Percentiles rank a stretch among this genome's conserved stretches.
Conservation (phyloP, 129 eudicot species). For the Artemisia annua region DNA sequence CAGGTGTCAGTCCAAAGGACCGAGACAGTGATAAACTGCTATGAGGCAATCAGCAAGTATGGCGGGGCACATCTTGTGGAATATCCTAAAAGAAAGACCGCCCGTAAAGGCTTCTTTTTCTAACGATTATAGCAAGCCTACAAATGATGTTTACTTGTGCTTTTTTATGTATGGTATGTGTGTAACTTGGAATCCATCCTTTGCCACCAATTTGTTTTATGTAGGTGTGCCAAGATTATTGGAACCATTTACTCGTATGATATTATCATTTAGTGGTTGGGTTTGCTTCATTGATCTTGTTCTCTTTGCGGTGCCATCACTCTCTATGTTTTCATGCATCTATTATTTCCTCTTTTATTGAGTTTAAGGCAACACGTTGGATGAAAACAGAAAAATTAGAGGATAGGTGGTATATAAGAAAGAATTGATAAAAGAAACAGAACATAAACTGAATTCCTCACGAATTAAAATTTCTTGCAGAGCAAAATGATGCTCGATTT, state of each 20-base stretch:
- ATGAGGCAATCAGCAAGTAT: conserved; percentile 33
- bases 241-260: conserved; percentile 8
- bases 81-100: conserved; percentile 18
- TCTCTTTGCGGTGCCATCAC: not conserved
- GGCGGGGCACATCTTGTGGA: conserved; percentile 35
- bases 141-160: not conserved
- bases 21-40: conserved; percentile 32
- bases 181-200: not conserved
- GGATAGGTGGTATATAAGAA: too few relatives aligned
- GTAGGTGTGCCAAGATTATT: conserved; percentile 27
- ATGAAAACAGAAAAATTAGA: too few relatives aligned
- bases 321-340: not conserved
- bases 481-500: too few relatives aligned
- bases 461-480: too few relatives aligned
- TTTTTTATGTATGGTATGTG: not conserved
- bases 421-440: too few relatives aligned
- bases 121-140: not conserved
- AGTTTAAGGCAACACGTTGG: too few relatives aligned
- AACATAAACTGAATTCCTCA: too few relatives aligned
- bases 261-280: not conserved
- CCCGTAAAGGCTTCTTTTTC: conserved; percentile 17
- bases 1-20: conserved; percentile 21
- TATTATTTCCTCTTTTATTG: too few relatives aligned
- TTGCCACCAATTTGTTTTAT: conserved; percentile 24
- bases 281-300: not conserved